Base-by-base conservation (phyloP, 345 rosid genomes). In the Bruguiera gymnorhiza region DNA sequence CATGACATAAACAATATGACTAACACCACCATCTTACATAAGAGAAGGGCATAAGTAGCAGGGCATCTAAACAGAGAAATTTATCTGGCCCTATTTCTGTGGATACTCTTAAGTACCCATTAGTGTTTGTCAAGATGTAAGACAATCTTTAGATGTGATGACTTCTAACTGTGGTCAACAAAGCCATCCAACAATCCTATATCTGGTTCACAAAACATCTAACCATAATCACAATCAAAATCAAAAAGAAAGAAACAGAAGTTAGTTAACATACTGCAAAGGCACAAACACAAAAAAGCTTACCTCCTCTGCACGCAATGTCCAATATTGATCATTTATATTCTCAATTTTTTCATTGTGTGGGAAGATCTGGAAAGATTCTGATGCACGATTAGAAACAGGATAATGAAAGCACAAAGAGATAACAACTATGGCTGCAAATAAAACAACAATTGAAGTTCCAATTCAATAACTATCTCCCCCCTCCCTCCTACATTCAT, bases 241-340 rank as follows among this genome's bases (percentile, higher is more conserved):
- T 55, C 7, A 19, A 24, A 10, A 55, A 55, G 3, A 9, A 10
- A 21, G 7, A 24, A 9, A 10, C 13, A 56, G 6, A 56, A 56
- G 29, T 15, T 23, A 27, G 23, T 27, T 56, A 23, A 27, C 50
- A 13, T 15, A 13, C 30, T 23, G 6, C 30, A 23, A 67, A 9
- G 51, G 75, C 18, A 48, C 3, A 20, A 39, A 9, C 9, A 4
- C 67, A 67, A 19, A 64, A 16, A 59, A 24, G 60, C 72, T 69
- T 26, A 86, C 99, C 97, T 96, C 99, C 81, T 96, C 99, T 64
- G 97, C 99, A 57, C 97, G 89, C 70, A 92, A 77, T 66, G 97
- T 92, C 99, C 97, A 92, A 86, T 88, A 92, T 51, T 90, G 97
- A 79, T 96, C 96, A 85, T 90, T 92, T 66, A 96, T 92, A 69